Conservation (phyloP, 148 eudicot species). For the Pouteria glomerata region DNA sequence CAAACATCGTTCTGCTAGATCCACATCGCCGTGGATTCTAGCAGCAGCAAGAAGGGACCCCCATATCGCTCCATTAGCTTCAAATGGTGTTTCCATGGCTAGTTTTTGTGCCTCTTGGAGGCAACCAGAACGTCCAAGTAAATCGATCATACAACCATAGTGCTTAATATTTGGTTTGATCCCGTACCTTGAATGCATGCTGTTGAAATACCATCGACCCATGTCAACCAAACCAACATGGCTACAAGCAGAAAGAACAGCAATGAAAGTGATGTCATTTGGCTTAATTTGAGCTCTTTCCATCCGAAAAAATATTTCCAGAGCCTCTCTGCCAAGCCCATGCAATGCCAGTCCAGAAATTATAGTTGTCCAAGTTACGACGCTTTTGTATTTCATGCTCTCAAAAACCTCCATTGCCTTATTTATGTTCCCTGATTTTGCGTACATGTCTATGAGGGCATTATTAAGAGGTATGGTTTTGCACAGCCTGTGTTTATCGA, state of each 20-base stretch:
- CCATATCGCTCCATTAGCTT: slow-evolving; percentile 57
- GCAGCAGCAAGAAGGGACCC: slow-evolving; percentile 59
- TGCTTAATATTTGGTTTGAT: slow-evolving; percentile 50
- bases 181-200: slow-evolving; percentile 34
- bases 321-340: slow-evolving; percentile 51
- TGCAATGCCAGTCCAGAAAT: slow-evolving; percentile 53
- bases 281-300: slow-evolving; percentile 37
- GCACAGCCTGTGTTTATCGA: slow-evolving; percentile 17
- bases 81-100: slow-evolving; percentile 38
- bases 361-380: slow-evolving; percentile 58
- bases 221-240: slow-evolving; percentile 50
- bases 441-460: slow-evolving; percentile 57
- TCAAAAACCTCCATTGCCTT: slow-evolving; percentile 43
- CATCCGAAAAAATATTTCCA: slow-evolving; percentile 48
- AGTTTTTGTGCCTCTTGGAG: slow-evolving; percentile 48
- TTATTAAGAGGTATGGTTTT: slow-evolving; percentile 29
- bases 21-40: slow-evolving; percentile 31
- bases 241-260: slow-evolving; percentile 52
- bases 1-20: slow-evolving; percentile 39
- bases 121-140: slow-evolving; percentile 51
- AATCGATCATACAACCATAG: slow-evolving; percentile 58
- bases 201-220: slow-evolving; percentile 39
- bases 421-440: slow-evolving; percentile 47
- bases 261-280: slow-evolving; percentile 41
- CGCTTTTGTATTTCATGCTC: slow-evolving; percentile 23